phyloP scores from a whole-genome alignment of 2,329 filamentous ascomycete genomes.

The Achaetomium macrosporum region DNA sequence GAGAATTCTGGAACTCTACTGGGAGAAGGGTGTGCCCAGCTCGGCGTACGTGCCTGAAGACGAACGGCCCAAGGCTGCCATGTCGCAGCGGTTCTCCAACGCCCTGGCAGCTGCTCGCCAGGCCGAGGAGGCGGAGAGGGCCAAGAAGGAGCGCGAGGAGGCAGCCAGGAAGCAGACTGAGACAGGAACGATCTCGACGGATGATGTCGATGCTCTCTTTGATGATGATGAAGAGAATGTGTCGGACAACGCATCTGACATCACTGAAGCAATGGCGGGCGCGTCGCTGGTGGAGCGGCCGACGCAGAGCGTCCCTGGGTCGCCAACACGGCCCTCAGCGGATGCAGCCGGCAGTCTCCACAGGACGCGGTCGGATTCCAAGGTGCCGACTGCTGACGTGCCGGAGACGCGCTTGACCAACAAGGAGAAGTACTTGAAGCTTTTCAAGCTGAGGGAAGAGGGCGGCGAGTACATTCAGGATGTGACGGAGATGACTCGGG shows the following conservation, averaged over 20 bases:
- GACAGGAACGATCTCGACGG: slow-evolving; percentile 86
- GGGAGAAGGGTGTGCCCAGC: slow-evolving; percentile 98
- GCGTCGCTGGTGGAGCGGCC: slow-evolving; percentile 84
- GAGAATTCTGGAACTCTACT: slow-evolving; percentile 91
- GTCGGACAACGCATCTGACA: slow-evolving; percentile 78
- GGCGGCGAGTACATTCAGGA: slow-evolving; percentile 97
- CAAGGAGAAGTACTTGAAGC: slow-evolving; percentile 92
- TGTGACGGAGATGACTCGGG: slow-evolving; percentile 92
- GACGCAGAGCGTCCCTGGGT: slow-evolving; percentile 92
- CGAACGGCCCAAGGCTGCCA: slow-evolving; percentile 80
- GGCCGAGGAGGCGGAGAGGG: slow-evolving; percentile 75
- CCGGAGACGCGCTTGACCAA: slow-evolving; percentile 76
- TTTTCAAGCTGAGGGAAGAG: slow-evolving; percentile 87
- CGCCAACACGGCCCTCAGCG: slow-evolving; percentile 71
- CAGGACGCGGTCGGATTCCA: slow-evolving; percentile 90
- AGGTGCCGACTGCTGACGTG: slow-evolving; percentile 68
- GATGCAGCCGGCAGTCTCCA: slow-evolving; percentile 64
- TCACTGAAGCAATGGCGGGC: slow-evolving; percentile 86
- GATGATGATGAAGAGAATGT: slow-evolving; percentile 86
- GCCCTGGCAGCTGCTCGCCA: slow-evolving; percentile 71
- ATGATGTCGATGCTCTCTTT: slow-evolving; percentile 92
- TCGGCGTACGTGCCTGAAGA: slow-evolving; percentile 96
- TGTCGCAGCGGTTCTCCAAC: slow-evolving; percentile 66
- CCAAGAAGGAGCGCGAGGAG: slow-evolving; percentile 82
- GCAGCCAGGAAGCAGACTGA: slow-evolving; percentile 89